These are phyloP conservation scores for Rhizomucor miehei DNA, from an alignment of 371 early-diverging fungal genomes.

Conservation along the genomic window DNA sequence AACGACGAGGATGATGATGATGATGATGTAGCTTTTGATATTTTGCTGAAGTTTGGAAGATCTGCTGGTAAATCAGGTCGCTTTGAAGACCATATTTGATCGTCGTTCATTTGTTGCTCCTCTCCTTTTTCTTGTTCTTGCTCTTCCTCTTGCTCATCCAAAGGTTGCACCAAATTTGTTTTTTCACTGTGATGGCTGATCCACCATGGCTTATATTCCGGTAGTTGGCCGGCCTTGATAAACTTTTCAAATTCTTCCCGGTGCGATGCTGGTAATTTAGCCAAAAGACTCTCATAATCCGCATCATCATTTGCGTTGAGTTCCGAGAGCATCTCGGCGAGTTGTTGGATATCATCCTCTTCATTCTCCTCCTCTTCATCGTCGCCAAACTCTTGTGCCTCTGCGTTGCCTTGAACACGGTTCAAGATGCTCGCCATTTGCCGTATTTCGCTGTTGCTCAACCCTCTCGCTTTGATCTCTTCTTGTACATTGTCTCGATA, in stretches of 20 bases:
- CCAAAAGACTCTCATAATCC: slow-evolving; percentile 45
- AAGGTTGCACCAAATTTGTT: slow-evolving; percentile 6
- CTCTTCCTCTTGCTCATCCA: slow-evolving; percentile 3
- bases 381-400: slow-evolving; percentile 14
- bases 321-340: slow-evolving; percentile 27
- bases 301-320: slow-evolving; percentile 55
- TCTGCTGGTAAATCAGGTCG: no score
- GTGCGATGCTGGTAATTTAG: slow-evolving; percentile 51
- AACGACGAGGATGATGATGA: slow-evolving; percentile 8
- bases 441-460: slow-evolving; percentile 38
- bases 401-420: slow-evolving; percentile 50
- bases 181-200: not conserved
- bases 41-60: no score
- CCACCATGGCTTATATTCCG: slow-evolving; percentile 45
- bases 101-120: not conserved
- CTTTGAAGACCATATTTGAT: no score
- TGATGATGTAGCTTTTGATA: slow-evolving; percentile 1
- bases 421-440: slow-evolving; percentile 55
- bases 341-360: slow-evolving; percentile 41
- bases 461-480: slow-evolving; percentile 52
- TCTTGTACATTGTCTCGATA: slow-evolving; percentile 57
- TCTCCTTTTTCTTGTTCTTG: not conserved
- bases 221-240: slow-evolving; percentile 9
- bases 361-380: slow-evolving; percentile 28
- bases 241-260: slow-evolving; percentile 48